Percentiles rank a stretch among this genome's conserved stretches.
Evolutionary conservation across 23 red algal species (phyloP).

Genomic region (Gracilaria gracilis): DNA sequence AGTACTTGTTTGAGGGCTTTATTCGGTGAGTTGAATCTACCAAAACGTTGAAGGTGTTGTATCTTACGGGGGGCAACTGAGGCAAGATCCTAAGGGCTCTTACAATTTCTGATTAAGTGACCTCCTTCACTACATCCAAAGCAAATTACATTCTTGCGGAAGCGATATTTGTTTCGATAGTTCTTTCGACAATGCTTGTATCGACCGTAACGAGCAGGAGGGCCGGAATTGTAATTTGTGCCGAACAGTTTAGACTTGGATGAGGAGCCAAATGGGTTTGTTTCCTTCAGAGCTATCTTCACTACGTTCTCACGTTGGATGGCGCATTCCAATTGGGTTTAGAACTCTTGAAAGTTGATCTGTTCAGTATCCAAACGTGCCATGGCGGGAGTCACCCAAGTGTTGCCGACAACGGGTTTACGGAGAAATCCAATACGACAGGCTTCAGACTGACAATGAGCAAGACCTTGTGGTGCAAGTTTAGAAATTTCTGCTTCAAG

Average conservation of each 20-base stretch:
- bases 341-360: background rate
- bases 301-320: background rate
- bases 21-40: background rate
- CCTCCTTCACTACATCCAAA: background rate
- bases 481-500: background rate
- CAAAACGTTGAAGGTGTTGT: background rate
- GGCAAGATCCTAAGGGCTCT: background rate
- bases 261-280: background rate
- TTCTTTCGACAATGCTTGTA: no score
- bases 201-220: background rate
- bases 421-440: background rate
- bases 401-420: background rate
- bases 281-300: background rate
- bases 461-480: background rate
- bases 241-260: background rate
- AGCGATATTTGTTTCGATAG: background rate
- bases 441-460: background rate
- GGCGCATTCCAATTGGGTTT: background rate
- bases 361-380: background rate
- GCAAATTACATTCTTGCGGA: background rate
- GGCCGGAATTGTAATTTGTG: background rate
- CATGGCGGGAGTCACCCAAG: background rate
- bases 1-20: background rate
- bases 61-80: background rate
- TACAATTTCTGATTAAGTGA: background rate